These are phyloP conservation scores for Cucurbitaria berberidis DNA, from an alignment of 2,329 filamentous ascomycete genomes.

Conservation along the genomic window DNA sequence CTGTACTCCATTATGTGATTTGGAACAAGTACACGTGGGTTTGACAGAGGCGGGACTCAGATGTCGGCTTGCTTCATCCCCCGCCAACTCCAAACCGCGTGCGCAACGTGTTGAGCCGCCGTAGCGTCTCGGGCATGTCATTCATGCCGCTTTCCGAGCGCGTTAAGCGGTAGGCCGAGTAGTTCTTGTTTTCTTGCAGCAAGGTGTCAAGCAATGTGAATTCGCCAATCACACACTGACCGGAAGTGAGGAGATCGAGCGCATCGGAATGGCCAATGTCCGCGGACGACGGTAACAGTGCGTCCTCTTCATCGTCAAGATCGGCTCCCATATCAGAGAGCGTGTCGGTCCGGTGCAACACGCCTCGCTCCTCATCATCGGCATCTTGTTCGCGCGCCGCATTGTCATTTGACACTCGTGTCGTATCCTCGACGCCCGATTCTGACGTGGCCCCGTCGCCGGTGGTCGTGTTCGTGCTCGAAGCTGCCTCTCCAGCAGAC, in stretches of 20 bases:
- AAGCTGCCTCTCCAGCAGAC: constrained; percentile 22
- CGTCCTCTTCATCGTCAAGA: constrained; percentile 44
- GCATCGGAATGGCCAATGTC: constrained; percentile 35
- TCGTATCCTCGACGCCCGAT: constrained; percentile 7
- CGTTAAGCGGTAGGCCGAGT: constrained; percentile 41
- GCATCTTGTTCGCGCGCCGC: constrained; percentile 56
- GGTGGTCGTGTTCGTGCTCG: constrained; percentile 11
- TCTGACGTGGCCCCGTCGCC: constrained; percentile 15
- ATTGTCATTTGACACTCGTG: constrained; percentile 12
- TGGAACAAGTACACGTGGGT: constrained; percentile 3
- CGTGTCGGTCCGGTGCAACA: constrained; percentile 51
- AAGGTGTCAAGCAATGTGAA: constrained; percentile 51
- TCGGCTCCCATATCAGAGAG: constrained; percentile 50
- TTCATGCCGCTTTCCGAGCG: constrained; percentile 33
- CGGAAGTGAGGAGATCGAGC: constrained; percentile 55
- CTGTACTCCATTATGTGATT: not conserved
- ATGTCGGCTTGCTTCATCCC: constrained; percentile 26
- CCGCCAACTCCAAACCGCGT: constrained; percentile 43
- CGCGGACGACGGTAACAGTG: constrained; percentile 37
- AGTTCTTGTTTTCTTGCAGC: constrained; percentile 50
- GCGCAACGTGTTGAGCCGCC: constrained; percentile 43
- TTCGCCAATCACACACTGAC: constrained; percentile 55
- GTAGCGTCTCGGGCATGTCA: constrained; percentile 41
- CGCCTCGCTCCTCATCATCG: constrained; percentile 66
- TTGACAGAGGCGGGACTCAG: constrained; percentile 10